Conservation (phyloP, 768 basidiomycete species). For the Lentinula boryana region DNA sequence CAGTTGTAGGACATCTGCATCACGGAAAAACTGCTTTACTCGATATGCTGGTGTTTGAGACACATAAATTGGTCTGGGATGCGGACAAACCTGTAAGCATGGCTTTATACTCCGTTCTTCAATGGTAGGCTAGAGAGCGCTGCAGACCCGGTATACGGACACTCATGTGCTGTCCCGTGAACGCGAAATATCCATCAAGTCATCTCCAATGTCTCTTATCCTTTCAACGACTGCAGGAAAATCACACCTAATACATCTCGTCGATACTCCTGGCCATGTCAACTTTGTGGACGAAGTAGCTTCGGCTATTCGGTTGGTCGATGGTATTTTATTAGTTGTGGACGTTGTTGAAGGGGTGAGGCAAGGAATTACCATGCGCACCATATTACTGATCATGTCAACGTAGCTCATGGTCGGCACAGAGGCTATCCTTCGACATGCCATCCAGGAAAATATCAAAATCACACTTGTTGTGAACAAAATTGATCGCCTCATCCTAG, state of each 20-base stretch:
- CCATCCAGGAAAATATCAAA: slow-evolving; percentile 82
- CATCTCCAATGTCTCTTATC: slow-evolving; percentile 92
- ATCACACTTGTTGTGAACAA: slow-evolving; percentile 96
- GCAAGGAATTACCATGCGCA: slow-evolving; percentile 8
- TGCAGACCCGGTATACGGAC: slow-evolving; percentile 92
- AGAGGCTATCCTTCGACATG: slow-evolving; percentile 83
- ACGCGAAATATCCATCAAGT: slow-evolving; percentile 92
- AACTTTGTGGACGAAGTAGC: slow-evolving; percentile 99
- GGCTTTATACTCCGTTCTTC: slow-evolving; percentile 20
- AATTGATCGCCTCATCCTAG: slow-evolving; percentile 94
- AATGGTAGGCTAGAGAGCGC: background rate
- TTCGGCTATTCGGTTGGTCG: slow-evolving; percentile 75
- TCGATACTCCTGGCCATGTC: slow-evolving; percentile 97
- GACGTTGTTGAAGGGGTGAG: slow-evolving; percentile 98
- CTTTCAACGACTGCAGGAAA: slow-evolving; percentile 82
- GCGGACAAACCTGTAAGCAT: slow-evolving; percentile 70
- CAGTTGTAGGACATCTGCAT: slow-evolving; percentile 93
- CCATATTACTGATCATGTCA: slow-evolving; percentile 12
- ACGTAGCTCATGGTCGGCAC: slow-evolving; percentile 86
- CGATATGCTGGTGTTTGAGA: slow-evolving; percentile 97
- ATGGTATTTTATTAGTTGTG: slow-evolving; percentile 90
- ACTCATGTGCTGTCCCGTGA: slow-evolving; percentile 86
- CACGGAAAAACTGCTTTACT: slow-evolving; percentile 96
- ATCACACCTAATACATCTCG: slow-evolving; percentile 87
- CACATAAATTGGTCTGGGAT: slow-evolving; percentile 93